Conservation (phyloP, 768 basidiomycete species). For the Bullera alba region DNA sequence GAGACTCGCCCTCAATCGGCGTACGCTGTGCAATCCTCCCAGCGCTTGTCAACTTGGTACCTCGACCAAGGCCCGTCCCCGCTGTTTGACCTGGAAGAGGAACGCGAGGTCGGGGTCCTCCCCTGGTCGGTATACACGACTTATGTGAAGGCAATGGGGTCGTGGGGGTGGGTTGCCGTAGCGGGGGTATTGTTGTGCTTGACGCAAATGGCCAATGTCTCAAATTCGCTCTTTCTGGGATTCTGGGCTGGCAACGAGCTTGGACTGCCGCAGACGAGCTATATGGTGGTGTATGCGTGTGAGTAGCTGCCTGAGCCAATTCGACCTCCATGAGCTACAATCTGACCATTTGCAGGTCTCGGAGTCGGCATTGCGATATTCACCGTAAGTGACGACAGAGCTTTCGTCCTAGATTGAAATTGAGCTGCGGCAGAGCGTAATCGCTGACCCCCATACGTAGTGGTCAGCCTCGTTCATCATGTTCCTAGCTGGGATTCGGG, state of each 20-base stretch:
- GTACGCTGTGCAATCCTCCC: too few species aligned
- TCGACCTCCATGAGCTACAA: background rate
- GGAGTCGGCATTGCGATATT: constrained; percentile 18
- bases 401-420: too few species aligned
- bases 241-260: constrained; percentile 64
- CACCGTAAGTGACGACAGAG: constrained; percentile 3
- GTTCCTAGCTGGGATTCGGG: constrained; percentile 42
- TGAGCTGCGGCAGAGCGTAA: too few species aligned
- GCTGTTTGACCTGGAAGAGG: constrained; percentile 50
- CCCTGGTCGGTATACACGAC: constrained; percentile 51
- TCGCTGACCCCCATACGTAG: background rate
- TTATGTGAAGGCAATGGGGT: constrained; percentile 53
- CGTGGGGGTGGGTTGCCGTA: constrained; percentile 49
- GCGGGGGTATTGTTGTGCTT: constrained; percentile 51
- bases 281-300: constrained; percentile 58
- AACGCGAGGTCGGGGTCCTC: constrained; percentile 56
- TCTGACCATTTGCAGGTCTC: constrained; percentile 14
- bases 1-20: constrained; percentile 41
- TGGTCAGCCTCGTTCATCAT: constrained; percentile 18
- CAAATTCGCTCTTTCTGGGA: constrained; percentile 62
- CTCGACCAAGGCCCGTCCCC: too few species aligned
- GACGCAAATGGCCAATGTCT: constrained; percentile 55
- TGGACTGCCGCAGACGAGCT: constrained; percentile 57
- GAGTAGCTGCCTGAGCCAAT: background rate
- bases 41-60: too few species aligned